Evolutionary conservation across 345 rosid genomes (phyloP).

Genomic region (Gossypium turneri): DNA sequence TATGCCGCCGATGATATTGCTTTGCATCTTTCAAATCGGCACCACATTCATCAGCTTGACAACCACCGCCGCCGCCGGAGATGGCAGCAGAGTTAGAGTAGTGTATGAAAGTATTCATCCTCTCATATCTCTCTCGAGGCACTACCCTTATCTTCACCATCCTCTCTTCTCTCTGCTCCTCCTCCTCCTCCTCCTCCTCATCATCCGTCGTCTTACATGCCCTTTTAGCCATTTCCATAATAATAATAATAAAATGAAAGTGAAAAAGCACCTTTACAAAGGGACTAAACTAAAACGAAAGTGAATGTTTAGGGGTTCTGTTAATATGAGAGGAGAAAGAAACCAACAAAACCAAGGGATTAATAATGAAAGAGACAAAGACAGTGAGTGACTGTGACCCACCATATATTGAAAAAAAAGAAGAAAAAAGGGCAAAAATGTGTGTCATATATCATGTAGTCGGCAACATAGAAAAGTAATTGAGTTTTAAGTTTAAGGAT

Average conservation of each 20-base stretch:
- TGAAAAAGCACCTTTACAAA: not conserved
- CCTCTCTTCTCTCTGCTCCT: conserved; percentile 2
- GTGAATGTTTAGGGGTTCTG: conserved; percentile 4
- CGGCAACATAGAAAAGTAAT: not conserved
- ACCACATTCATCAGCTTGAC: conserved; percentile 25
- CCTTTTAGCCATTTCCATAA: conserved; percentile 14
- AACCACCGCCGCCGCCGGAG: not conserved
- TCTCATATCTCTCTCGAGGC: conserved; percentile 12
- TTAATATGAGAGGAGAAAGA: not conserved
- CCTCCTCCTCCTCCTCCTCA: not conserved
- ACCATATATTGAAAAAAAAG: not conserved
- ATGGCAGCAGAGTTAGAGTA: not conserved
- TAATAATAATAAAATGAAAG: not conserved
- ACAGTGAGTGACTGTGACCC: not conserved
- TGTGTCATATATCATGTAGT: not conserved
- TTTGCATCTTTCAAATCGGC: conserved; percentile 9
- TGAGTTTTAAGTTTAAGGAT: not conserved
- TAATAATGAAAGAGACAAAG: not conserved
- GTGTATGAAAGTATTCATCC: not conserved
- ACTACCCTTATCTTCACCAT: conserved; percentile 19
- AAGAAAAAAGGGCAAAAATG: not conserved
- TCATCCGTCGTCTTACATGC: not conserved
- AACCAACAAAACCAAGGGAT: not conserved
- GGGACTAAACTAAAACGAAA: not conserved
- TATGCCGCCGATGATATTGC: conserved; percentile 18